These are phyloP conservation scores for Solanum phureja DNA, from an alignment of 257 asterid species.

Conservation along the genomic window DNA sequence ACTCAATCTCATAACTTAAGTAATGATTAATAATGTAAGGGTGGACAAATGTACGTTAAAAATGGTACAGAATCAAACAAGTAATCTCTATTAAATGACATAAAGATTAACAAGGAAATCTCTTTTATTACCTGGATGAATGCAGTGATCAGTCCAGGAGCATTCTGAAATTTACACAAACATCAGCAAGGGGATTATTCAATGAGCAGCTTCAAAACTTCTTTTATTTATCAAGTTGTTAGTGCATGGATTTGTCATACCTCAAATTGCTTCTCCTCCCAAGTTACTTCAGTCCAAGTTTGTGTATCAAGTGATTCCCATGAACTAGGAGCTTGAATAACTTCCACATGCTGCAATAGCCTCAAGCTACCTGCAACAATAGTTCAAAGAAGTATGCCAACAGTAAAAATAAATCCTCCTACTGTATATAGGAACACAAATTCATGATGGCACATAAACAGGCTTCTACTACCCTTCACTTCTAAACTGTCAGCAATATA, in stretches of 20 bases:
- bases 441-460: not conserved
- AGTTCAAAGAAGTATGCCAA: not conserved
- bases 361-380: conserved; percentile 60
- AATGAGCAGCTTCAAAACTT: not conserved
- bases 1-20: not conserved
- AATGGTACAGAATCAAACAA: not conserved
- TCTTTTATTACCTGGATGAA: conserved; percentile 45
- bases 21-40: not conserved
- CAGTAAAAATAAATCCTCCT: not conserved
- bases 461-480: not conserved
- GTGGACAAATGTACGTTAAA: not conserved
- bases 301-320: conserved; percentile 50
- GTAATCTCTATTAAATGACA: not conserved
- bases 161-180: conserved; percentile 33
- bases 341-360: conserved; percentile 71
- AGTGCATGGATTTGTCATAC: conserved; percentile 16
- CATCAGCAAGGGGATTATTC: not conserved
- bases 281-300: conserved; percentile 52
- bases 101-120: not conserved
- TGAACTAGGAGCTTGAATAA: conserved; percentile 53
- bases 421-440: not conserved
- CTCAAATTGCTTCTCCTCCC: conserved; percentile 76
- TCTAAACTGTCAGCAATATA: not conserved
- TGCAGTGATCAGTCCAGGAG: conserved; percentile 72
- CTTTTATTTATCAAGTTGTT: not conserved